Percentiles rank a stretch among this genome's conserved stretches.
Evolutionary conservation across 768 basidiomycete species (phyloP).

Genomic region (Rhizopogon roseolus): DNA sequence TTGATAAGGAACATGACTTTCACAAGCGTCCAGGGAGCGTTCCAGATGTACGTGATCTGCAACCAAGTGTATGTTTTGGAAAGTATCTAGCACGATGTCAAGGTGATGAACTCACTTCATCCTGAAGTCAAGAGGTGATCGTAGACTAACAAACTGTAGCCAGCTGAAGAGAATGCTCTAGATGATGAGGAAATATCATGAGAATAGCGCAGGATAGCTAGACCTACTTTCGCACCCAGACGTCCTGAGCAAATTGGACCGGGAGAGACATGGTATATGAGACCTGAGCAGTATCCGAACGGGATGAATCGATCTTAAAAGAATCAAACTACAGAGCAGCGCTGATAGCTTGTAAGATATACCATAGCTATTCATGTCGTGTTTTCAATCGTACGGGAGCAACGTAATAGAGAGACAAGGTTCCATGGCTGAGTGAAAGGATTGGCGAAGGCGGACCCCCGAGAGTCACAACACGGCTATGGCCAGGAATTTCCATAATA

Average conservation of each 20-base stretch:
- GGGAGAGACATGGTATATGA: not conserved
- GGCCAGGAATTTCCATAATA: too few species aligned
- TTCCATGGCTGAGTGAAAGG: too few species aligned
- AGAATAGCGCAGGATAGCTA: not conserved
- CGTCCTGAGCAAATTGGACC: not conserved
- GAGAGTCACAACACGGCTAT: too few species aligned
- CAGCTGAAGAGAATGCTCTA: conserved; percentile 7
- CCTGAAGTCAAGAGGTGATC: conserved; percentile 10
- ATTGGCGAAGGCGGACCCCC: too few species aligned
- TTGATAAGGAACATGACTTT: conserved; percentile 10
- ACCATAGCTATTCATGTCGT: too few species aligned
- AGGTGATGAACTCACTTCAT: conserved; percentile 7
- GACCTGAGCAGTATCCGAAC: not conserved
- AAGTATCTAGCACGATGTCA: too few species aligned
- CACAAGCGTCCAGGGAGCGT: conserved; percentile 7
- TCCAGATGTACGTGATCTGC: conserved; percentile 14
- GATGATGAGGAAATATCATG: not conserved
- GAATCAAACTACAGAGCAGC: not conserved
- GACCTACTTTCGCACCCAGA: conserved; percentile 6
- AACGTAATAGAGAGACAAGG: too few species aligned
- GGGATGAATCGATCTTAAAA: not conserved
- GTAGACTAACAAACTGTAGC: conserved; percentile 9
- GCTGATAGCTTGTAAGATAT: too few species aligned
- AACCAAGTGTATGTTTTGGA: not conserved
- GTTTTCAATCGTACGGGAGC: too few species aligned